These are phyloP conservation scores for Xylaria sp. DNA, from an alignment of 2,329 filamentous ascomycete species.

Conservation along the genomic window DNA sequence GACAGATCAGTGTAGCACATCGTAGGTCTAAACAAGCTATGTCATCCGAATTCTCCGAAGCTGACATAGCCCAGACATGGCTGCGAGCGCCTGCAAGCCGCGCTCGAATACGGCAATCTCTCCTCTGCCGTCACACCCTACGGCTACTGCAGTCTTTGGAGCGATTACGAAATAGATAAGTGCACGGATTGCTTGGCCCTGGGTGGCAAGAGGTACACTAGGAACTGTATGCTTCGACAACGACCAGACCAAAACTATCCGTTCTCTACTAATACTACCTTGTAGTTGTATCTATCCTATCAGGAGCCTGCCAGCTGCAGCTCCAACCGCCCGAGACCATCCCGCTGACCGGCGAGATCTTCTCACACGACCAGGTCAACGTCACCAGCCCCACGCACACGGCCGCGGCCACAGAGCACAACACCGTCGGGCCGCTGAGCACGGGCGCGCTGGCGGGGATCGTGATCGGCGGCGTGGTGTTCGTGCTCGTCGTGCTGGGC, in stretches of 20 bases:
- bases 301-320: conserved; percentile 61
- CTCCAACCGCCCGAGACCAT: conserved; percentile 54
- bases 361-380: conserved; percentile 54
- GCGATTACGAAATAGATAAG: conserved; percentile 45
- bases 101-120: conserved; percentile 57
- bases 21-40: conserved; percentile 45
- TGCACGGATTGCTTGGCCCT: conserved; percentile 56
- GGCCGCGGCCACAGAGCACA: conserved; percentile 47
- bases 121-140: conserved; percentile 52
- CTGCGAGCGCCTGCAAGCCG: conserved; percentile 55
- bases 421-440: conserved; percentile 53
- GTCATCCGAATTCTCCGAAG: not conserved
- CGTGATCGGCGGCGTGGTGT: conserved; percentile 55
- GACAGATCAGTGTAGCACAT: conserved; percentile 57
- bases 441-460: conserved; percentile 65
- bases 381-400: conserved; percentile 55
- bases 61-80: conserved; percentile 52
- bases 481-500: conserved; percentile 55
- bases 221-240: conserved; percentile 55
- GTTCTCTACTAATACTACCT: conserved; percentile 9
- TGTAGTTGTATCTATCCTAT: conserved; percentile 47
- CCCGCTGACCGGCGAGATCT: conserved; percentile 58
- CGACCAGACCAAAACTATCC: not conserved
- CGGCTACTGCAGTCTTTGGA: conserved; percentile 61
- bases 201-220: conserved; percentile 48